Conservation (phyloP, 192 early-diverging fungal genomes). For the Rhizoclosmatium sp. region DNA sequence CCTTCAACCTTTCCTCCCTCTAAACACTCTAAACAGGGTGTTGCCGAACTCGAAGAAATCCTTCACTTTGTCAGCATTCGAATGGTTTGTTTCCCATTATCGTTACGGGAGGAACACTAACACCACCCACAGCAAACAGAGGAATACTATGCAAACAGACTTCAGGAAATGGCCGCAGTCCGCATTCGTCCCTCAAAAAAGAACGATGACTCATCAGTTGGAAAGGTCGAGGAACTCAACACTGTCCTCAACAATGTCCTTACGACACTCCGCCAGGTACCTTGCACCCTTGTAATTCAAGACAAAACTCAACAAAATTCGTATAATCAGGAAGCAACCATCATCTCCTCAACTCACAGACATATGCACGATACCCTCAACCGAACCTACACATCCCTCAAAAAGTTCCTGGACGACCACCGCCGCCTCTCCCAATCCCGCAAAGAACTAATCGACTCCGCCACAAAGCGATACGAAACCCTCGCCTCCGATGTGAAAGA, state of each 20-base stretch:
- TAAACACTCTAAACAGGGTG: conserved; percentile 17
- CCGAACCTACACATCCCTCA: conserved; percentile 21
- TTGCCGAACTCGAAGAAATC: conserved; percentile 50
- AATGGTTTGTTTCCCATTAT: background rate
- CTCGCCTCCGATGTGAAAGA: conserved; percentile 36
- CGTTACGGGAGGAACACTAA: background rate
- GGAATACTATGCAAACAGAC: conserved; percentile 49
- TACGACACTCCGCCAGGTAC: conserved; percentile 30
- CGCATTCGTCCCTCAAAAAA: background rate
- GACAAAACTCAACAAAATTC: background rate
- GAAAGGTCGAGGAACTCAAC: conserved; percentile 33
- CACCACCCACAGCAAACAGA: conserved; percentile 32
- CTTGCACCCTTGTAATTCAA: background rate
- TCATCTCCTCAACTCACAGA: conserved; percentile 42
- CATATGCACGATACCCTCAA: conserved; percentile 36
- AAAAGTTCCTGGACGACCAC: conserved; percentile 41
- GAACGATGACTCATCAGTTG: conserved; percentile 6
- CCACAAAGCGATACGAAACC: conserved; percentile 22
- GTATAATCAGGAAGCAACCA: conserved; percentile 38
- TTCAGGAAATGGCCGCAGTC: conserved; percentile 37
- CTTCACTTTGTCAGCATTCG: conserved; percentile 14
- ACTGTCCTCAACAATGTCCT: conserved; percentile 43
- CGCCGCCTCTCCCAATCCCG: conserved; percentile 27
- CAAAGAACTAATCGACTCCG: conserved; percentile 47
- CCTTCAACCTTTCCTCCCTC: no score